phyloP scores from a whole-genome alignment of 2,329 filamentous ascomycete genomes.

The Fusarium anguioides region DNA sequence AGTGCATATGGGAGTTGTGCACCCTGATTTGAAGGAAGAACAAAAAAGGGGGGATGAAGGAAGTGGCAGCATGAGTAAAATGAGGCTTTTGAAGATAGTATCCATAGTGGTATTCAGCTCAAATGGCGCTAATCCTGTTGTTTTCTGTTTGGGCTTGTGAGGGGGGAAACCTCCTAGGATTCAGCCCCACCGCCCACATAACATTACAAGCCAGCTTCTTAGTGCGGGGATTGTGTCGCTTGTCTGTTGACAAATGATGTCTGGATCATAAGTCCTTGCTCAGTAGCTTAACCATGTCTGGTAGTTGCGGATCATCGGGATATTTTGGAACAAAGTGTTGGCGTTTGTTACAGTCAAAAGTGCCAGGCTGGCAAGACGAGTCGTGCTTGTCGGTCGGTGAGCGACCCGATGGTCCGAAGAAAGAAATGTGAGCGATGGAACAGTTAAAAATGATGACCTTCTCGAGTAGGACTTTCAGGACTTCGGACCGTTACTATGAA shows the following conservation, averaged over 20 bases:
- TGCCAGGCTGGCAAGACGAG: slow-evolving; percentile 23
- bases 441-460: no score
- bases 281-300: slow-evolving; percentile 18
- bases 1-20: neutral
- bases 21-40: neutral
- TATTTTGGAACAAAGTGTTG: neutral
- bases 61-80: neutral
- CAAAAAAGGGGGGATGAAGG: neutral
- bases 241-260: neutral
- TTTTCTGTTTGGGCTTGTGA: slow-evolving; percentile 21
- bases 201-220: slow-evolving; percentile 22
- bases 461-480: neutral
- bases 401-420: slow-evolving; percentile 23
- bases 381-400: slow-evolving; percentile 31
- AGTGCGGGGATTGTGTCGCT: slow-evolving; percentile 26
- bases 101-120: slow-evolving; percentile 12
- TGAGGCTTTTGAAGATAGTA: slow-evolving; percentile 27
- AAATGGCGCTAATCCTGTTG: slow-evolving; percentile 15
- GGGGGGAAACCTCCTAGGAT: neutral
- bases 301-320: slow-evolving; percentile 26
- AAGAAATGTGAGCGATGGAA: no score
- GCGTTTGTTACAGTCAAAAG: neutral
- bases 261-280: slow-evolving; percentile 11
- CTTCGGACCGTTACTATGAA: neutral
- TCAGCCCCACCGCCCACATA: no score